A percentile compares a stretch with the other conserved stretches of the same genome.
These are phyloP conservation scores for Extremus antarcticus DNA, from an alignment of 495 filamentous ascomycete genomes.

Conservation along the genomic window DNA sequence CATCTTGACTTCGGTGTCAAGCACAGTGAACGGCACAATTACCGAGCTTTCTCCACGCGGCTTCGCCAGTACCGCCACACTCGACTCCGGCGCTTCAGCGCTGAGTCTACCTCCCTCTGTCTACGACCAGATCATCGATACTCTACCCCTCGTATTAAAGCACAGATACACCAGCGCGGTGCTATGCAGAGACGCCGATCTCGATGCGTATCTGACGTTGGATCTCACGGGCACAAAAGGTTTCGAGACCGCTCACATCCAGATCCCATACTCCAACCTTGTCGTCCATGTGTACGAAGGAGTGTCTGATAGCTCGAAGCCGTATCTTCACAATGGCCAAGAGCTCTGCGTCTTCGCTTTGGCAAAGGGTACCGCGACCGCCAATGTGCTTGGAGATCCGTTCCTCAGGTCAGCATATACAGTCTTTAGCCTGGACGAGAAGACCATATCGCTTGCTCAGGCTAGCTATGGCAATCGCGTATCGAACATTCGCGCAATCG, in stretches of 20 bases:
- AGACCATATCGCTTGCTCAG: background rate
- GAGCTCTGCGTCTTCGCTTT: background rate
- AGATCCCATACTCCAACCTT: background rate
- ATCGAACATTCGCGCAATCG: background rate
- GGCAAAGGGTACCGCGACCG: background rate
- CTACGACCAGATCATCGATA: background rate
- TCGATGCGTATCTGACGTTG: background rate
- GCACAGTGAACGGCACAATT: background rate
- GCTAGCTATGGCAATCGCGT: background rate
- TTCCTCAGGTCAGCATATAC: background rate
- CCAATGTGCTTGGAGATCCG: background rate
- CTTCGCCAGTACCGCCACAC: background rate
- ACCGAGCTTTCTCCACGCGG: background rate
- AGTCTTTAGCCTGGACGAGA: background rate
- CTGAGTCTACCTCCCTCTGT: background rate
- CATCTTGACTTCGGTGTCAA: background rate
- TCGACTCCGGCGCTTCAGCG: background rate
- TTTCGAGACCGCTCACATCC: background rate
- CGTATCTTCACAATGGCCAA: background rate
- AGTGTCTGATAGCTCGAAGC: background rate
- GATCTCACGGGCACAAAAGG: background rate
- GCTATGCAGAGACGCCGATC: background rate
- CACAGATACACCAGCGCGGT: background rate
- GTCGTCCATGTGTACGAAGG: background rate
- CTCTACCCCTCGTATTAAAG: background rate